Conservation (phyloP, 2,329 filamentous ascomycete genomes). For the Sphaerostilbella broomeana region DNA sequence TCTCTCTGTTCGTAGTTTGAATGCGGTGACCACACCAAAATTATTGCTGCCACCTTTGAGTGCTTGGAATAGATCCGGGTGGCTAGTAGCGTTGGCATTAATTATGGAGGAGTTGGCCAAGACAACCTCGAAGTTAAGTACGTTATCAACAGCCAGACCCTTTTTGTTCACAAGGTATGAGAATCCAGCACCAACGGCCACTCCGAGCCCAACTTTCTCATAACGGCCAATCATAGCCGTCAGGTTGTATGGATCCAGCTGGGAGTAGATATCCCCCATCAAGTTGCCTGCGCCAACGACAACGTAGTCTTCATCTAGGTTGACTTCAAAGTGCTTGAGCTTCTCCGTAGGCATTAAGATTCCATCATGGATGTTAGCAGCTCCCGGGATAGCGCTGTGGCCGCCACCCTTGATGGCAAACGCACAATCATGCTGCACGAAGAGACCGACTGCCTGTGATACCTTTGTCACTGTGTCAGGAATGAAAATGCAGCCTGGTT, state of each 20-base stretch:
- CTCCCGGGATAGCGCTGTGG: constrained; percentile 24
- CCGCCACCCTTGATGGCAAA: constrained; percentile 30
- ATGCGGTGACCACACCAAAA: constrained; percentile 49
- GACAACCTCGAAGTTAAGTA: constrained; percentile 28
- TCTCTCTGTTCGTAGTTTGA: constrained; percentile 37
- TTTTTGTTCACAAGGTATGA: constrained; percentile 13
- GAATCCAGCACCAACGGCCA: constrained; percentile 20
- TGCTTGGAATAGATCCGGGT: constrained; percentile 52
- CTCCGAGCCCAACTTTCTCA: constrained; percentile 20
- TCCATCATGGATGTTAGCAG: constrained; percentile 23
- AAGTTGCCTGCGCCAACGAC: constrained; percentile 17
- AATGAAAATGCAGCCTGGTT: no score
- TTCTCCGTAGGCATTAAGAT: constrained; percentile 23
- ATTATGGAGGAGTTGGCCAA: constrained; percentile 38
- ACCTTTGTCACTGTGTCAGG: no score
- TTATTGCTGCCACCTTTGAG: constrained; percentile 49
- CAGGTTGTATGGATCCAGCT: constrained; percentile 15
- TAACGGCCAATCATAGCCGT: constrained; percentile 20
- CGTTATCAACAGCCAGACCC: constrained; percentile 12
- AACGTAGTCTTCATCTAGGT: constrained; percentile 12
- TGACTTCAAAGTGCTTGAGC: constrained; percentile 19
- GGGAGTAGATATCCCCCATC: constrained; percentile 19
- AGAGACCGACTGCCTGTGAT: no score
- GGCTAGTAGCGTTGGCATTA: constrained; percentile 33
- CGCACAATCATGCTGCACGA: no score